Conservation (phyloP, 2,329 filamentous ascomycete genomes). For the Trichoderma sp. region DNA sequence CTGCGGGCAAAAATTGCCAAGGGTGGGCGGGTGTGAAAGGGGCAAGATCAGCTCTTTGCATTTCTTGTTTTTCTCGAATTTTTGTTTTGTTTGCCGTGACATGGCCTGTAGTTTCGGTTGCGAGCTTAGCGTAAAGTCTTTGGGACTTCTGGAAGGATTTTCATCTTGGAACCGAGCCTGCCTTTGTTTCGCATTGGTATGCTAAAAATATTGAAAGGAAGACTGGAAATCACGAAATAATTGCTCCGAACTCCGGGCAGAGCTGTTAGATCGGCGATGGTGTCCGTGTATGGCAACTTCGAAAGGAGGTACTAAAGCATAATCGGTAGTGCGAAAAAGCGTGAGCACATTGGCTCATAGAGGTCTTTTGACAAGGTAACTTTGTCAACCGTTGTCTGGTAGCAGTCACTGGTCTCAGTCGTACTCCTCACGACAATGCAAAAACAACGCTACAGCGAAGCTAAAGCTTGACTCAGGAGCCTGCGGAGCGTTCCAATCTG, state of each 20-base stretch:
- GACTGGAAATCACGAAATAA: background rate
- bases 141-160: constrained; percentile 16
- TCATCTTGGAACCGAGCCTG: background rate
- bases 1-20: background rate
- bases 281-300: background rate
- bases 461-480: background rate
- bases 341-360: background rate
- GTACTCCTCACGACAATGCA: background rate
- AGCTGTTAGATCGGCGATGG: background rate
- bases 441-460: background rate
- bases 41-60: constrained; percentile 1
- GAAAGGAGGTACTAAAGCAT: background rate
- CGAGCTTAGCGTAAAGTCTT: background rate
- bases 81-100: background rate
- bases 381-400: background rate
- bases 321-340: background rate
- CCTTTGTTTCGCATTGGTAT: background rate
- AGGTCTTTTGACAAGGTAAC: background rate
- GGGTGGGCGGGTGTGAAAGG: background rate
- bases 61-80: background rate
- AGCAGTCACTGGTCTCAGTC: background rate
- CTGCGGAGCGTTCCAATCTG: background rate
- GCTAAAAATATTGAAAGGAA: background rate
- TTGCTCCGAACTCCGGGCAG: background rate
- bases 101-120: background rate